Evolutionary conservation across 805 yeast species (phyloP), one percentile per base, ranked within the genome.

Genomic region (Yarrowia divulgata): DNA sequence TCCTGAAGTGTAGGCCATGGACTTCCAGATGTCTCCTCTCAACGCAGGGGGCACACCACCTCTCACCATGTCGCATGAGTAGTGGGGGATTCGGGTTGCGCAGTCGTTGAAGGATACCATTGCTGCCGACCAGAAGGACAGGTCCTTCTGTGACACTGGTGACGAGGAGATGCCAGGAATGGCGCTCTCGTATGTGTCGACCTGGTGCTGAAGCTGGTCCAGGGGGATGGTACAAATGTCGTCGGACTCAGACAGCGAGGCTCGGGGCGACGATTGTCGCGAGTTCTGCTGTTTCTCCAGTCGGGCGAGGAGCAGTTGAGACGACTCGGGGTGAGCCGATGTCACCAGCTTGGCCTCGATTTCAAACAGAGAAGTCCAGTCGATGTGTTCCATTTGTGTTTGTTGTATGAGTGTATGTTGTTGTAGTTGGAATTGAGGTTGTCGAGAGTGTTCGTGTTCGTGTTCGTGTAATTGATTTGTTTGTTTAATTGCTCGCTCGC

Each of bases 41-140:
- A 78, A 70, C 6, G 79, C 74, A 7, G 79, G 77, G 4, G 81
- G 81, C 12, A 78, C 71, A 29, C 80, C 81, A 5, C 73, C 71
- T 66, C 75, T 58, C 14, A 79, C 73, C 77, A 77, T 76, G 19
- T 72, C 75, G 19, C 71, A 72, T 16, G 76, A 70, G 45, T 79
- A 74, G 57, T 70, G 67, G 18, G 81, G 81, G 12, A 76, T 69
- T 54, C 72, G 71, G 12, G 73, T 62, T 16, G 74, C 77, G n/a
- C 75, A 72, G 29, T 63, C 70, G n/a, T 77, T 74, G 71, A 76
- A 78, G 43, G 79, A 77, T 3, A 76, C 70, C 39, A 76, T 74
- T n/a, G 79, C 67, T 0, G 79, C 77, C 6, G 78, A 72, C 81
- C 81, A 78, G 67, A 78, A 74, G 46, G 73, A 71, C 52, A 78